These are phyloP conservation scores for Podila horticola DNA, from an alignment of 192 early-diverging fungal species.

Conservation along the genomic window DNA sequence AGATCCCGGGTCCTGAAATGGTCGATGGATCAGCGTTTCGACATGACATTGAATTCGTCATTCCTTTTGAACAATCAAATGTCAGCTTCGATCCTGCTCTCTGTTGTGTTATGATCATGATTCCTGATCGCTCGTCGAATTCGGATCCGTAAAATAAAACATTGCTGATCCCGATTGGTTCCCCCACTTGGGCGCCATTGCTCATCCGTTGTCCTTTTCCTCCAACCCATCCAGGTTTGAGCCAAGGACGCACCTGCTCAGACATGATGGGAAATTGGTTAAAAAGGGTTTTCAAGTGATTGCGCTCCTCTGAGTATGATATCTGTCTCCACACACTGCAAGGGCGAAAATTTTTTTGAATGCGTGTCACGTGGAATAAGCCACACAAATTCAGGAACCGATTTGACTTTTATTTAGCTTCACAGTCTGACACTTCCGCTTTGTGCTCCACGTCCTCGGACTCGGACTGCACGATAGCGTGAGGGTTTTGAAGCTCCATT, in stretches of 20 bases:
- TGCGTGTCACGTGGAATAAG: not conserved
- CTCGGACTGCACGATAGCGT: conserved; percentile 11
- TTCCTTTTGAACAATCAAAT: not conserved
- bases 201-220: not conserved
- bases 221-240: not conserved
- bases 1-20: not conserved
- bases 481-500: conserved; percentile 25
- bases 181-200: not conserved
- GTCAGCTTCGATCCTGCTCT: not conserved
- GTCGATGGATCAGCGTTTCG: conserved; percentile 2
- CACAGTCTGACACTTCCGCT: too few relatives aligned
- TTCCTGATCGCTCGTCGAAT: not conserved
- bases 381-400: not conserved
- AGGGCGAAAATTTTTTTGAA: not conserved
- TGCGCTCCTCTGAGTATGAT: not conserved
- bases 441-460: too few relatives aligned
- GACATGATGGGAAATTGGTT: conserved; percentile 56
- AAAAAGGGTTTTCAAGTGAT: conserved; percentile 53
- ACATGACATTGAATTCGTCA: conserved; percentile 3
- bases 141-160: not conserved
- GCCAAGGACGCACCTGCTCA: conserved; percentile 50
- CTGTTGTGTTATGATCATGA: not conserved
- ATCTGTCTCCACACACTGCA: not conserved
- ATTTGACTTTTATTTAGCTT: too few relatives aligned
- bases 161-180: too few relatives aligned